Evolutionary conservation across 2,329 filamentous ascomycete genomes (phyloP), one percentile per base, ranked within the genome.

Genomic region (Berkeleyomyces rouxiae): DNA sequence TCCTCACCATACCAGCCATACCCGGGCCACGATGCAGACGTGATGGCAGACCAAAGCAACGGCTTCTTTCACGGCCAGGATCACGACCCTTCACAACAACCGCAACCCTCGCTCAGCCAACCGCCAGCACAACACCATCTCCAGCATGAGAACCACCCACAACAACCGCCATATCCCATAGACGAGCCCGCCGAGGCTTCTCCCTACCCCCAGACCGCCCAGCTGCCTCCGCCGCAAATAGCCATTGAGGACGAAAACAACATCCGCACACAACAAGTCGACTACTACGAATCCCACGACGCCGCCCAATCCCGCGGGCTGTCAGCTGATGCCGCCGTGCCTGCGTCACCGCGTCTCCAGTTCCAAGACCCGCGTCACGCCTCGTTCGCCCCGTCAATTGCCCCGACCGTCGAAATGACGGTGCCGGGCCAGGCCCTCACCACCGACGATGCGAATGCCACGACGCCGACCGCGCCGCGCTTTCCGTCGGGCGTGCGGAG

Each of bases 181-280:
- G 36, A 51, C 36, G 57, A n/a, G 1, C 57, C 46, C 46, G 36
- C 31, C 58, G 16, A 57, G 23, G 16, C 58, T 42, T n/a, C 49
- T 10, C 4, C 37, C 44, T 44, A 23, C 36, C 47, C n/a, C 10
- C 16, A 6, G 7, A 37, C 59, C 11, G 33, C 51, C 43, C 63
- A 49, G 53, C 59, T 57, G 4, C 57, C 43, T 10, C 61, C 61
- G 11, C 63, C 63, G n/a, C 63, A 65, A 63, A 65, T 65, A 65
- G 61, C 51, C 43, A 49, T 65, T 33, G 40, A 60, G 33, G 63
- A 65, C 61, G 63, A 65, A 61, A 61, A 65, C 58, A 62, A 65
- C 58, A 63, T 58, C 33, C 57, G 63, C 46, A 43, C 62, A 40
- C 51, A 60, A n/a, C 60, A 59, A 16, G 61, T 58, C 42, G 57